These are phyloP conservation scores for Gyrodon lividus DNA, from an alignment of 768 basidiomycete species.

Conservation along the genomic window DNA sequence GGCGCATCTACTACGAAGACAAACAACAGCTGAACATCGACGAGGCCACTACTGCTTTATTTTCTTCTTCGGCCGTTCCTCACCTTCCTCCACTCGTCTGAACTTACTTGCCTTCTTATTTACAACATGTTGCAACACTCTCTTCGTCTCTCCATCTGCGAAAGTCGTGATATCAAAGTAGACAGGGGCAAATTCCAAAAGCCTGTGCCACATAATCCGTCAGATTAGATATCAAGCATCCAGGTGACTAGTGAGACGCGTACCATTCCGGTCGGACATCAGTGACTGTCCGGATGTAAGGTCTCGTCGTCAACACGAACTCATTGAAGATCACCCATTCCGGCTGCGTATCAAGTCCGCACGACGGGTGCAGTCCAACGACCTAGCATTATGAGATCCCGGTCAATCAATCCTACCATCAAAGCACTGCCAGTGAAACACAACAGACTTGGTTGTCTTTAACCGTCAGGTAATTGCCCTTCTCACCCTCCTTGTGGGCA, in stretches of 20 bases:
- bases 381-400: conserved; percentile 3
- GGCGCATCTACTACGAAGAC: background rate
- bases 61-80: conserved; percentile 16
- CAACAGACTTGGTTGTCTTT: conserved; percentile 86
- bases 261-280: conserved; percentile 88
- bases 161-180: conserved; percentile 74
- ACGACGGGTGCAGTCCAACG: conserved; percentile 65
- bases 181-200: conserved; percentile 56
- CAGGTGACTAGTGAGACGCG: conserved; percentile 16
- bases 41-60: conserved; percentile 8
- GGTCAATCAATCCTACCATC: background rate
- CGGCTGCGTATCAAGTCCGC: conserved; percentile 82
- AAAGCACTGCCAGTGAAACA: background rate
- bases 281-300: conserved; percentile 89
- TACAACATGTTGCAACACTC: conserved; percentile 52
- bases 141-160: conserved; percentile 70
- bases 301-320: conserved; percentile 87
- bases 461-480: conserved; percentile 82
- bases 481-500: conserved; percentile 92
- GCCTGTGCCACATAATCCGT: conserved; percentile 36
- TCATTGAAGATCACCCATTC: conserved; percentile 95
- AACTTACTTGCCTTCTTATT: conserved; percentile 53
- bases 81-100: conserved; percentile 10
- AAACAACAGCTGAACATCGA: background rate
- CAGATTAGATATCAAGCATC: background rate